Evolutionary conservation across 192 early-diverging fungal species (phyloP).

Genomic region (Linnemannia hyalina): DNA sequence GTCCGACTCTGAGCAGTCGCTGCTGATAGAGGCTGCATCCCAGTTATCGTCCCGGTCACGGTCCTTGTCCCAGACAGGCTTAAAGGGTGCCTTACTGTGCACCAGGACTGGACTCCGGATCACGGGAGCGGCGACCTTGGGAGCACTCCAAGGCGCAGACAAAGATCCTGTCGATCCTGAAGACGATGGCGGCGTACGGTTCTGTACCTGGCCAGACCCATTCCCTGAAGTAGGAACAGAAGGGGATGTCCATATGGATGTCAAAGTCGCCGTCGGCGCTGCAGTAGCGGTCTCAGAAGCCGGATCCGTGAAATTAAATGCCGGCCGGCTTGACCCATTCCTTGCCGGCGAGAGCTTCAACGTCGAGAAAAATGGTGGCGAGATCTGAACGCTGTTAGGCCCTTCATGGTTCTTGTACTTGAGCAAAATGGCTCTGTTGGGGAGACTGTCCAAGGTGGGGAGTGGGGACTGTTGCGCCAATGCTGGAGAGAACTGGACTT

Average conservation of each 20-base stretch:
- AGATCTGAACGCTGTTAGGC: conserved; percentile 40
- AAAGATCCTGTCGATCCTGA: conserved; percentile 10
- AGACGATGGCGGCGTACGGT: conserved; percentile 12
- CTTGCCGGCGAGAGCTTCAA: conserved; percentile 16
- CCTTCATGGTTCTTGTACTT: conserved; percentile 51
- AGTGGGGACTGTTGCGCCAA: conserved; percentile 36
- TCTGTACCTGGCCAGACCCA: background rate
- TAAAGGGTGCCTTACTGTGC: conserved; percentile 26
- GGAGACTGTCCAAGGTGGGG: conserved; percentile 31
- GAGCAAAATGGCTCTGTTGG: conserved; percentile 33
- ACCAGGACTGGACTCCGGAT: conserved; percentile 9
- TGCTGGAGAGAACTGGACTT: conserved; percentile 28
- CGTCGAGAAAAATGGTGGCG: conserved; percentile 39
- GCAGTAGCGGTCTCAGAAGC: background rate
- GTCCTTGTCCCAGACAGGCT: conserved; percentile 41
- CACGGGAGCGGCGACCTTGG: background rate
- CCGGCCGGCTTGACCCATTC: background rate
- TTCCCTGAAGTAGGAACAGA: background rate
- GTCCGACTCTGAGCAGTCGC: conserved; percentile 46
- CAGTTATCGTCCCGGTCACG: conserved; percentile 46
- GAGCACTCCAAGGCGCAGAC: background rate
- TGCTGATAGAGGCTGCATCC: conserved; percentile 37
- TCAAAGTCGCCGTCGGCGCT: background rate
- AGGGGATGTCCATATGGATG: background rate
- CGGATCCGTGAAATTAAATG: background rate